Evolutionary conservation across 2,329 filamentous ascomycete genomes (phyloP).

Genomic region (Ramichloridium luteum): DNA sequence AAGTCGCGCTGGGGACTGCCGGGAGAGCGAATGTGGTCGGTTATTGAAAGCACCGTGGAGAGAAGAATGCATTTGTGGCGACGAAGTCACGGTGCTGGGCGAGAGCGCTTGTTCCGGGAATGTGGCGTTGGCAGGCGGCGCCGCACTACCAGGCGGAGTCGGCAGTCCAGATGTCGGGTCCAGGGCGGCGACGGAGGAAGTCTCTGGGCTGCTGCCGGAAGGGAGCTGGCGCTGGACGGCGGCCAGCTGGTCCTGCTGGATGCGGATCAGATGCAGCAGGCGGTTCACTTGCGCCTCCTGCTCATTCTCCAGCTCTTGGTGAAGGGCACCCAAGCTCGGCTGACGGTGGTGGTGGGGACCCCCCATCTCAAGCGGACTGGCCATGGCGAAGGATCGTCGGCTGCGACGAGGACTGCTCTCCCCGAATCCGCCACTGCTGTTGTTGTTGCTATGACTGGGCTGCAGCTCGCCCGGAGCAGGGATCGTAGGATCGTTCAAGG

Average conservation of each 20-base stretch:
- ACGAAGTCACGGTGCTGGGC: conserved; percentile 14
- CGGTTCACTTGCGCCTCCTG: conserved; percentile 72
- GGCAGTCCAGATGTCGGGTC: conserved; percentile 15
- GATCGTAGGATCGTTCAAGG: conserved; percentile 56
- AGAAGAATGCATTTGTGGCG: too few relatives aligned
- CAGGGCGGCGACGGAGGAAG: too few relatives aligned
- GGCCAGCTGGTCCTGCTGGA: conserved; percentile 59
- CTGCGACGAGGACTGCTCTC: conserved; percentile 15
- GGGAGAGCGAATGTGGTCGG: conserved; percentile 28
- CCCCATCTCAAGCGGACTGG: conserved; percentile 32
- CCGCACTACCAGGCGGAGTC: conserved; percentile 26
- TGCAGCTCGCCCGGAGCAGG: conserved; percentile 59
- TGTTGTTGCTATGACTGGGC: conserved; percentile 27
- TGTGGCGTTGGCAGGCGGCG: conserved; percentile 31
- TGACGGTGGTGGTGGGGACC: conserved; percentile 50
- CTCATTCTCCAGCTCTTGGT: conserved; percentile 68
- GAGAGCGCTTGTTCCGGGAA: conserved; percentile 25
- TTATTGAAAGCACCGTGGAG: too few relatives aligned
- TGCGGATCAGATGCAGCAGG: conserved; percentile 62
- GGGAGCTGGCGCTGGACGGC: conserved; percentile 36
- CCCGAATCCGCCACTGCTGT: conserved; percentile 17
- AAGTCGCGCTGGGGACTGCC: conserved; percentile 31
- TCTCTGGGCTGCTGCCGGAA: conserved; percentile 32
- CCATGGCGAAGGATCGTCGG: conserved; percentile 28
- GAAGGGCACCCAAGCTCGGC: conserved; percentile 62